These are phyloP conservation scores for Claviceps capensis DNA, from an alignment of 2,329 filamentous ascomycete genomes.

Conservation along the genomic window DNA sequence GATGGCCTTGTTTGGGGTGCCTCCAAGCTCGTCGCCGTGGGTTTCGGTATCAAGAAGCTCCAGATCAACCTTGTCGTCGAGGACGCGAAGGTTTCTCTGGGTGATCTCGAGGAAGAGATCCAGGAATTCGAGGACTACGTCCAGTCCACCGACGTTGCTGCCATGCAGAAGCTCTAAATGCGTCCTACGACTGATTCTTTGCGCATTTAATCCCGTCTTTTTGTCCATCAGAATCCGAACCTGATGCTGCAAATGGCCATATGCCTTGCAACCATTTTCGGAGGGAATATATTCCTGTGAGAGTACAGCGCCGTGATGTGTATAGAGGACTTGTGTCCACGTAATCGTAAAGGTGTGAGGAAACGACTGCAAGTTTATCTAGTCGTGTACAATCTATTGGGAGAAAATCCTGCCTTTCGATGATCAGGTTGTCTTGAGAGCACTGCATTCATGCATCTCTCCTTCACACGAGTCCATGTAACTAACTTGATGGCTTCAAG, in stretches of 20 bases:
- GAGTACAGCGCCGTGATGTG: too few species aligned
- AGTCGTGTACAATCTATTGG: too few species aligned
- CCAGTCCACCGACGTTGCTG: conserved; percentile 81
- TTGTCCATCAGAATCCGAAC: background rate
- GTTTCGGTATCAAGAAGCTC: conserved; percentile 98
- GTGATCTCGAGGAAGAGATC: conserved; percentile 80
- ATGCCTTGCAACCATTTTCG: background rate
- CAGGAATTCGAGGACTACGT: conserved; percentile 80
- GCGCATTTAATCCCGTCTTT: background rate
- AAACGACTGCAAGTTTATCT: too few species aligned
- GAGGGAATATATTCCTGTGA: background rate
- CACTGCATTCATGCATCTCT: too few species aligned
- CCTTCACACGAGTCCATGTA: too few species aligned
- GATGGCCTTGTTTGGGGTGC: conserved; percentile 95
- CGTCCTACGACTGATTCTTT: background rate
- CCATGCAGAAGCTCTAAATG: conserved; percentile 83
- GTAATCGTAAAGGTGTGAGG: too few species aligned
- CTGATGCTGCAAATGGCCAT: background rate
- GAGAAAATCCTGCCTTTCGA: too few species aligned
- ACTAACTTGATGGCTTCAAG: too few species aligned
- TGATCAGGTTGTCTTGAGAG: too few species aligned
- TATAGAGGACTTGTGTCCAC: too few species aligned
- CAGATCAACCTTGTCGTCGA: conserved; percentile 97
- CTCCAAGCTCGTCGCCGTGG: conserved; percentile 77
- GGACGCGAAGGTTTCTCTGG: conserved; percentile 85